Conservation (phyloP, 257 asterid species). For the Gynochthodes officinalis region DNA sequence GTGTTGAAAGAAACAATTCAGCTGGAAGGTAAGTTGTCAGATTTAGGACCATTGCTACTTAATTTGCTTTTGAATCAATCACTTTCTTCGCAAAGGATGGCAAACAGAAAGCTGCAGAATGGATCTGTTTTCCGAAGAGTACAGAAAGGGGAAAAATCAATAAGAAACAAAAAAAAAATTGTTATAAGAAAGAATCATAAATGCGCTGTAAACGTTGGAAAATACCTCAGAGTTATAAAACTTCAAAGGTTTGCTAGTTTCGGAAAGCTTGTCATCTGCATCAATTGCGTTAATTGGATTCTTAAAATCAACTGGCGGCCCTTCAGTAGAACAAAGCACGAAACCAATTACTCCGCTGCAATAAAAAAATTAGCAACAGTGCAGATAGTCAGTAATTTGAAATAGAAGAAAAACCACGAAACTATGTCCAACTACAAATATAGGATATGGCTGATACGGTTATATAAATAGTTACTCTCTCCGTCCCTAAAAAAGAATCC, state of each 20-base stretch:
- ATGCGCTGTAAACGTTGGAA: neutral
- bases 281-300: slow-evolving; percentile 68
- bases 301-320: slow-evolving; percentile 71
- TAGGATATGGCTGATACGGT: no score
- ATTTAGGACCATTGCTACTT: slow-evolving; percentile 6
- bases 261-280: slow-evolving; percentile 30
- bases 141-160: slow-evolving; percentile 4
- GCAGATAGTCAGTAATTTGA: neutral
- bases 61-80: slow-evolving; percentile 60
- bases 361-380: slow-evolving; percentile 6
- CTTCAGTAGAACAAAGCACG: slow-evolving; percentile 87
- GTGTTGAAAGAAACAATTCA: neutral
- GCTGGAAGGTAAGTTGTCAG: neutral
- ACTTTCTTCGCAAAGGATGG: slow-evolving; percentile 89
- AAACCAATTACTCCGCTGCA: slow-evolving; percentile 83
- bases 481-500: no score
- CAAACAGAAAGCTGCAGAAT: slow-evolving; percentile 90
- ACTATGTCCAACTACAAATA: neutral
- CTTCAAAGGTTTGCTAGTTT: slow-evolving; percentile 51
- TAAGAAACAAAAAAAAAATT: neutral
- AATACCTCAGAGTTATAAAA: slow-evolving; percentile 83
- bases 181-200: neutral
- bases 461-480: no score
- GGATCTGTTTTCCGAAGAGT: slow-evolving; percentile 40
- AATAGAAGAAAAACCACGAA: neutral